A percentile compares a stretch with the other conserved stretches of the same genome.
phyloP scores from a whole-genome alignment of 441 rosid genomes.

The Jatropha multifida region DNA sequence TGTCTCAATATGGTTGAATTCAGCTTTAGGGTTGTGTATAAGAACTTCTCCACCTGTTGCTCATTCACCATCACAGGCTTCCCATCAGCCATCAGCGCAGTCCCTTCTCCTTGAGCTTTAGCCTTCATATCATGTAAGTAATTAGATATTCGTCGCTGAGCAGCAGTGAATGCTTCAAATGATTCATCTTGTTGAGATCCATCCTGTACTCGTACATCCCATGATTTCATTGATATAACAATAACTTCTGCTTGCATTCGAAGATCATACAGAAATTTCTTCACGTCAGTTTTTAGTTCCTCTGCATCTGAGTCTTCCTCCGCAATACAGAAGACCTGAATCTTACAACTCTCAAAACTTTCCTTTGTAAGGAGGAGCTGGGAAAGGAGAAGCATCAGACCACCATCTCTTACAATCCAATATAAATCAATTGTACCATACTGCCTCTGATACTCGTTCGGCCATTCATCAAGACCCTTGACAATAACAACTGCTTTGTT shows the following conservation, averaged over 20 bases:
- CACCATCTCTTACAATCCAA: conserved; percentile 98
- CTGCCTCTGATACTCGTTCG: conserved; percentile 94
- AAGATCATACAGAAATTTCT: conserved; percentile 94
- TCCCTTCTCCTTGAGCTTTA: conserved; percentile 44
- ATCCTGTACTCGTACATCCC: conserved; percentile 71
- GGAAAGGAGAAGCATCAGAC: conserved; percentile 98
- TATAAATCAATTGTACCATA: conserved; percentile 95
- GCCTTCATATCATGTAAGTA: conserved; percentile 72
- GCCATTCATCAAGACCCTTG: conserved; percentile 99
- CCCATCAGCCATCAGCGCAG: conserved; percentile 63
- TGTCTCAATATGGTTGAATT: conserved; percentile 82
- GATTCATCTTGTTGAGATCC: conserved; percentile 75
- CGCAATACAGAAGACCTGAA: conserved; percentile 97
- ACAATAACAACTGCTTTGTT: conserved; percentile 98
- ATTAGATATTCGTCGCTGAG: conserved; percentile 64
- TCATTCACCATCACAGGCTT: conserved; percentile 75
- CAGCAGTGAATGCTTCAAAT: conserved; percentile 75
- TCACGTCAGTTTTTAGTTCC: conserved; percentile 88
- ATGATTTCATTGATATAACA: conserved; percentile 85
- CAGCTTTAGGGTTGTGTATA: conserved; percentile 84
- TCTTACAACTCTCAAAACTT: conserved; percentile 97
- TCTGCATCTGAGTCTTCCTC: conserved; percentile 98
- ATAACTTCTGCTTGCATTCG: conserved; percentile 99
- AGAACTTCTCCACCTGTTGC: conserved; percentile 93
- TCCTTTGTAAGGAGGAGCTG: conserved; percentile 98